phyloP scores from a whole-genome alignment of 2,329 filamentous ascomycete species.

The Fusarium liriodendri region DNA sequence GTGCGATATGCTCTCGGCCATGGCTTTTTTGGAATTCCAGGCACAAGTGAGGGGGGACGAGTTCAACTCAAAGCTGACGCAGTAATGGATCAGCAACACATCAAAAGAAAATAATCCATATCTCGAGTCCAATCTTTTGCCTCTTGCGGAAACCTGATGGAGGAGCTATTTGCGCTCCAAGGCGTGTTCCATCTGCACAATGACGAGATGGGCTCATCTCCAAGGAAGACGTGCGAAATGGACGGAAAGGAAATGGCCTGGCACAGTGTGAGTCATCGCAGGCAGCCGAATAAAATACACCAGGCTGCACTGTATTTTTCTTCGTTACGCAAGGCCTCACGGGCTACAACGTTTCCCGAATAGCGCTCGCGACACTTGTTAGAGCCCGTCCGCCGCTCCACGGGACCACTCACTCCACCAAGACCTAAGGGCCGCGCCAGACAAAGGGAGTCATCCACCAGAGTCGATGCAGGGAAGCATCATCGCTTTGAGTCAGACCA shows the following conservation, averaged over 20 bases:
- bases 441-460: conserved; percentile 28
- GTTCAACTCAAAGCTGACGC: background rate
- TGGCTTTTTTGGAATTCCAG: background rate
- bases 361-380: conserved; percentile 9
- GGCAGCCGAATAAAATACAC: background rate
- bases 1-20: background rate
- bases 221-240: conserved; percentile 17
- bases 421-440: conserved; percentile 20
- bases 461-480: conserved; percentile 28
- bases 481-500: conserved; percentile 7
- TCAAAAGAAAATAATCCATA: background rate
- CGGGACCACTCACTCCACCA: conserved; percentile 24
- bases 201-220: conserved; percentile 25
- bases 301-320: conserved; percentile 10
- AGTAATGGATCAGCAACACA: conserved; percentile 22
- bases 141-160: background rate
- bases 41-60: background rate
- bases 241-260: conserved; percentile 20
- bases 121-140: conserved; percentile 9
- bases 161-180: background rate
- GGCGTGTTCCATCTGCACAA: conserved; percentile 25
- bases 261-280: background rate
- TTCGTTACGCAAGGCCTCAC: background rate
- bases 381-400: conserved; percentile 13
- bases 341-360: background rate